phyloP scores from a whole-genome alignment of 202 grass and related monocot genomes.

The Musa balbisiana region DNA sequence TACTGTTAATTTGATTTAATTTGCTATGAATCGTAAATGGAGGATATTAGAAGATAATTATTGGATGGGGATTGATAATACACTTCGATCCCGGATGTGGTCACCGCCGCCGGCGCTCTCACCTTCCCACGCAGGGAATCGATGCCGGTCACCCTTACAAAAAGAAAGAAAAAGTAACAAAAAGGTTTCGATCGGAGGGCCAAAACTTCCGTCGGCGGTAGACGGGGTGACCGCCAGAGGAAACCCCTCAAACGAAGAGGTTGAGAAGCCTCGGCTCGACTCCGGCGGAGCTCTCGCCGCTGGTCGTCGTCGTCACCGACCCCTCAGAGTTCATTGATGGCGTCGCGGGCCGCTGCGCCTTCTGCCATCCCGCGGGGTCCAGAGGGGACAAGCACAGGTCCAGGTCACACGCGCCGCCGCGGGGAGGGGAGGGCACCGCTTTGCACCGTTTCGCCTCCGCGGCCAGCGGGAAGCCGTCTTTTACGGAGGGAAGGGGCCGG shows the following conservation, averaged over 20 bases:
- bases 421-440: not conserved
- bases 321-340: conserved; percentile 9
- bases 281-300: not conserved
- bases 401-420: not conserved
- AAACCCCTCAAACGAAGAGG: not conserved
- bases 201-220: not conserved
- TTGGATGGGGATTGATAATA: too few relatives aligned
- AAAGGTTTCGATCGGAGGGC: not conserved
- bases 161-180: not conserved
- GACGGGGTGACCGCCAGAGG: not conserved
- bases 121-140: not conserved
- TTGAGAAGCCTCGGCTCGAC: not conserved
- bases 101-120: not conserved
- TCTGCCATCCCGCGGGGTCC: not conserved
- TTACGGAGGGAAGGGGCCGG: not conserved
- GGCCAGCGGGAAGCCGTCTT: not conserved
- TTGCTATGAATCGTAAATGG: not conserved
- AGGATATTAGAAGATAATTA: not conserved
- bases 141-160: not conserved
- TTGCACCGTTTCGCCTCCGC: not conserved
- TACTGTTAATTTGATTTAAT: not conserved
- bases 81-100: not conserved
- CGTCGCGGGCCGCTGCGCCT: not conserved
- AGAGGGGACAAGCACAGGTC: not conserved
- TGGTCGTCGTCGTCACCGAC: not conserved